Base-by-base conservation (phyloP, 768 basidiomycete species). In the Gloeostereum incarnatum region DNA sequence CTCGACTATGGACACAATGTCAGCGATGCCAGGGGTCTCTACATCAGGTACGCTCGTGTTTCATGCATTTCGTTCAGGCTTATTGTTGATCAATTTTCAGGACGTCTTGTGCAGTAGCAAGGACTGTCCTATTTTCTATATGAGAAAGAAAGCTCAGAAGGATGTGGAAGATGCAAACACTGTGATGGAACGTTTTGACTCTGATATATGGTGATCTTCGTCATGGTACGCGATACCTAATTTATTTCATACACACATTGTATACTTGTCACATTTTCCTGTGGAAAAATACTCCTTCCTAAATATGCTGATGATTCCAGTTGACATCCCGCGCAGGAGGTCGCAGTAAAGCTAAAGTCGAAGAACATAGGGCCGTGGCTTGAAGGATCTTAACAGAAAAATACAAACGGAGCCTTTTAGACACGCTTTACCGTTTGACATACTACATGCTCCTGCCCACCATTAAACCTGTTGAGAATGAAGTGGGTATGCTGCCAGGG, bases 41-140 rank as follows among this genome's bases (percentile, higher is more conserved):
- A 34, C 96, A 99, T 62, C 92, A 96, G 66, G 83, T 82, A 41
- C 20, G 57, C 47, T 10, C 18, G 20, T 2, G 20, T 31, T 3
- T 33, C 8, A 17, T 9, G 38, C 10, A 16, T 35, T 19, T 10
- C 10, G 11, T 5, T 22, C 45, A 33, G 3, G 24, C 9, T 18
- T 18, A 11, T 27, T 30, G 31, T 19, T 40, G 32, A 39, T 31
- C 11, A 17, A 17, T 32, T 18, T 7, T 36, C 36, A 96, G 88
- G 96, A 99, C 54, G 96, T 98, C 6, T 66, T 99, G 20, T 99
- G 94, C 54, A 86, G 89, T 0, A 92, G 88, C 54, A 93, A 88
- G 54, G 96, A 99, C 60, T 99, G 96, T 49, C 96, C 96, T 0
- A 98, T 98, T 43, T 99, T 93, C 61, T 99, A 99, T 56, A 91